Percentiles rank a stretch among this genome's conserved stretches.
These are phyloP conservation scores for Starmerella davenportii DNA, from an alignment of 805 yeast genomes.

Conservation along the genomic window DNA sequence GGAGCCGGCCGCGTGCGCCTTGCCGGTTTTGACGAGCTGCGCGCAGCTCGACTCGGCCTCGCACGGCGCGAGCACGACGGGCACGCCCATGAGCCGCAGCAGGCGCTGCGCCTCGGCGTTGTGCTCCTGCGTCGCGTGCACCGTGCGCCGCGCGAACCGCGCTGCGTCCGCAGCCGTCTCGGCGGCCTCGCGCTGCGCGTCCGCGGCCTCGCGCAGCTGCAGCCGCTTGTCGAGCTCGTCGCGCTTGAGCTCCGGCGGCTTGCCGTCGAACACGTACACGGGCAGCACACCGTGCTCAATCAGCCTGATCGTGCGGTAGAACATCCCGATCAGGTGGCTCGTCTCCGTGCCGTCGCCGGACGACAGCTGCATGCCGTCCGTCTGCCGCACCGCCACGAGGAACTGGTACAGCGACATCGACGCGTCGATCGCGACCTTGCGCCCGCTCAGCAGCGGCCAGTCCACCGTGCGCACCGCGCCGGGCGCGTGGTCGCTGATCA, in stretches of 20 bases:
- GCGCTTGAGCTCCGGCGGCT: conserved; percentile 85
- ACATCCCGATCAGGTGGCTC: conserved; percentile 87
- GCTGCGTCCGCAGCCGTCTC: conserved; percentile 62
- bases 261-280: conserved; percentile 91
- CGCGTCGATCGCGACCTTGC: conserved; percentile 81
- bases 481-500: conserved; percentile 82
- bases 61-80: conserved; percentile 83
- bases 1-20: conserved; percentile 91
- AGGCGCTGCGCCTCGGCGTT: conserved; percentile 83
- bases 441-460: conserved; percentile 71
- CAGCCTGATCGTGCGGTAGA: conserved; percentile 78
- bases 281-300: conserved; percentile 92
- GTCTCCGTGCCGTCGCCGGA: conserved; percentile 81
- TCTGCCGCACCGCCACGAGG: conserved; percentile 87
- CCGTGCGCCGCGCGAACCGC: conserved; percentile 70
- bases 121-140: conserved; percentile 72
- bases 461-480: conserved; percentile 57
- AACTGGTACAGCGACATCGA: conserved; percentile 96
- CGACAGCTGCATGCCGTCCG: conserved; percentile 85
- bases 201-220: conserved; percentile 67
- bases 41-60: conserved; percentile 99
- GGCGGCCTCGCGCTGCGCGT: conserved; percentile 50
- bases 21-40: conserved; percentile 68
- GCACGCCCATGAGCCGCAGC: conserved; percentile 82
- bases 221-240: conserved; percentile 82